Base-by-base conservation (phyloP, 345 rosid genomes). In the Moringa oleifera region DNA sequence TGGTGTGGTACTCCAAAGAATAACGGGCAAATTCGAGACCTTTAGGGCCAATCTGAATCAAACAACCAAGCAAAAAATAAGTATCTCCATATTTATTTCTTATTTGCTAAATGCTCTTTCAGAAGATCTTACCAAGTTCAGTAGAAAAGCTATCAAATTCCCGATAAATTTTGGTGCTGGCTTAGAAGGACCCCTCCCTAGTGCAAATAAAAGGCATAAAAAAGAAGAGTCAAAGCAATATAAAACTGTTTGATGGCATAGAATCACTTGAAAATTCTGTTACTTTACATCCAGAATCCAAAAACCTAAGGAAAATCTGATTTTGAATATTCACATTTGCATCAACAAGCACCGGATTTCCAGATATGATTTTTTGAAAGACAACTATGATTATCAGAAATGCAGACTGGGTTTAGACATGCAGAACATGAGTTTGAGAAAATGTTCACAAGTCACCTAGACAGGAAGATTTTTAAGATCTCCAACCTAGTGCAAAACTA, bases 1-100 rank as follows among this genome's bases (percentile, higher is more conserved):
- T 89, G 4, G 98, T 93, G 78, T 90, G 98, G 79, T 93, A 93
- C 72, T 93, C 97, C 11, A 90, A 88, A 21, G 94, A 93, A 79
- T 89, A 93, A 50, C 95, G 90, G 17, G 98, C 98, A 71, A 90
- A 93, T 79, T 93, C 98, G 65, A 93, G 75, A 64, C 98, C 98
- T 73, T 87, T 93, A 0, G 98, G 98, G 21, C 97, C 91, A 78
- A 93, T 76, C 98, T 90, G 80, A 63, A 75, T 50, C 61, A 55
- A 61, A 51, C 20, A 66, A 65, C 23, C 19, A 18, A 18, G 25
- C 49, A 57, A 55, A 46, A 41, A 5, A 28, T 2, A 28, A 28
- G 6, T 41, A 41, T 41, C 9, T 41, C 16, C 12, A 41, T 11
- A 41, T 4, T 7, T 41, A 11, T 1, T 41, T 41, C 12, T 41